Base-by-base conservation (phyloP, 495 filamentous ascomycete species). In the Aspergillus biplanus region DNA sequence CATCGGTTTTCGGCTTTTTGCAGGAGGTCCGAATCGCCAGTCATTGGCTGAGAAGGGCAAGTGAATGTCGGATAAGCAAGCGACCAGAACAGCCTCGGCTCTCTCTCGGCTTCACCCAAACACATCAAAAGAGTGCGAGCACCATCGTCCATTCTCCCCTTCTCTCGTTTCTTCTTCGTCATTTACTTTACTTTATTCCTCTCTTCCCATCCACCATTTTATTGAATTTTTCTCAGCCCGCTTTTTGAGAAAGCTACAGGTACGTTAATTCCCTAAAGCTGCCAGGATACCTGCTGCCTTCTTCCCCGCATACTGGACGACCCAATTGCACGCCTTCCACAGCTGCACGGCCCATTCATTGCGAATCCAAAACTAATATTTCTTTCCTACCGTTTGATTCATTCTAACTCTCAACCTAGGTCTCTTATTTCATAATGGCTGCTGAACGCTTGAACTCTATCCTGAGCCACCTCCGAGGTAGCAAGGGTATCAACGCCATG, bases 371-470 rank as follows among this genome's bases (percentile, higher is more conserved):
- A 2, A 2, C 21, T 27, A 27, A 27, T 1, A 27, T 27, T 27
- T 27, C 21, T 27, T 27, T 27, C 21, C 2, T 27, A 27, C 21
- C 21, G 21, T 27, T 27, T 27, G 1, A 27, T 27, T 27, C 21
- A 27, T 27, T 27, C 21, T 27, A 27, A 27, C 21, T 27, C 21
- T 27, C 21, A 27, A 27, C 21, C 21, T 27, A 27, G 21, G 21
- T 1, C 13, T 35, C 31, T 34, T 31, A 16, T 7, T 47, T 34
- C 73, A 87, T 59, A 65, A 97, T 97, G 93, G 90, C 93, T 54
- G 83, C 86, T 50, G 90, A 97, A 80, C 85, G 93, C 75, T 86
- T 98, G 46, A 90, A 80, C 69, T 94, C 90, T 37, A 90, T 98
- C 65, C 82, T 97, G 71, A 92, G 86, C 80, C 94, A 98, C 72